Evolutionary conservation across 805 yeast genomes (phyloP), one percentile per base, ranked within the genome.

Genomic region (Cyberlindnera misumaiensis): DNA sequence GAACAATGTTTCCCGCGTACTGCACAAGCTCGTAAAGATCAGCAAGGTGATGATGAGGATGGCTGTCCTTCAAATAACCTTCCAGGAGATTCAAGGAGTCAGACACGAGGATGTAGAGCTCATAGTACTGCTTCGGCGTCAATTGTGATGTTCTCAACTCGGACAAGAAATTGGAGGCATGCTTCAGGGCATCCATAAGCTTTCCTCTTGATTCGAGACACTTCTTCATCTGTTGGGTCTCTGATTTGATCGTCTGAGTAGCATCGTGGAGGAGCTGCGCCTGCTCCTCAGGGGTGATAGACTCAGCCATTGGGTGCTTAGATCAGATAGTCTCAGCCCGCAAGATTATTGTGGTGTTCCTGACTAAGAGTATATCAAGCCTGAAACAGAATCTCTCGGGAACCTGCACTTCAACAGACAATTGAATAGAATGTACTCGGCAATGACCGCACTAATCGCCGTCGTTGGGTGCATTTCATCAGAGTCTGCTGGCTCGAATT

Each of bases 21-120:
- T 93, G 97, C 5, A 90, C 97, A 57, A 89, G 68, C 52, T 90
- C 97, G 57, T 93, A 93, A 38, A 93, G 69, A 56, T 93, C 97
- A 0, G 95, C 85, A 38, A 93, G 63, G 55, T 83, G 86, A 51
- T 77, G 77, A 38, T 72, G 70, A 11, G 80, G 77, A 53, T 86
- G 89, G 40, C 73, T 73, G 22, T 76, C 83, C 39, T 72, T 69
- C 44, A 93, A 63, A 52, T 78, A 83, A 6, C 66, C 63, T 1
- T 88, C 73, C 28, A 93, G 66, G 30, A 72, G 62, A 28, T 82
- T 81, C 56, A 93, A 64, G 0, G 94, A 82, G 60, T 93, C 97
- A 52, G 80, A 89, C 2, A 83, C 80, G 34, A 82, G 68, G 46
- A 84, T 82, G 63, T 90, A 93, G 32, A 93, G 64, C 60, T 89